phyloP scores from a whole-genome alignment of 164 flowering plant genomes.

The Macadamia tetraphylla region DNA sequence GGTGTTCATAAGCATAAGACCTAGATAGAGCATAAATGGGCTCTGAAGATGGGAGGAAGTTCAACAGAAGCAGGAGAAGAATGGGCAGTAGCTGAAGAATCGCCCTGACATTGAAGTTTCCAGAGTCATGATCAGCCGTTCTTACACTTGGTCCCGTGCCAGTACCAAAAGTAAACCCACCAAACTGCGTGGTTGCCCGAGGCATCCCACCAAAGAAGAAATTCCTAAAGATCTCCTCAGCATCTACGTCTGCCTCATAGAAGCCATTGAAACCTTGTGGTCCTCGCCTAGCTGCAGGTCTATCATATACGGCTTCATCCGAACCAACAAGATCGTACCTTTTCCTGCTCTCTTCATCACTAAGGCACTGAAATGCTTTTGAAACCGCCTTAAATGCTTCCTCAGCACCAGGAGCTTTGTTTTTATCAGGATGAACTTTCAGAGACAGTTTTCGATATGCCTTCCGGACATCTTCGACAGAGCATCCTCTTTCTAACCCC shows the following conservation, averaged over 20 bases:
- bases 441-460: slow-evolving; percentile 75
- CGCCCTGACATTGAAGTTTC: slow-evolving; percentile 35
- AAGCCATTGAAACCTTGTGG: slow-evolving; percentile 52
- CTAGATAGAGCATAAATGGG: slow-evolving; percentile 57
- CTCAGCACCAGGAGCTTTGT: slow-evolving; percentile 88
- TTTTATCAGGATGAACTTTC: slow-evolving; percentile 95
- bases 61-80: slow-evolving; percentile 52
- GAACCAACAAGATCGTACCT: slow-evolving; percentile 64
- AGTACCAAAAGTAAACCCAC: slow-evolving; percentile 53
- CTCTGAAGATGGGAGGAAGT: slow-evolving; percentile 61
- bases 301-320: slow-evolving; percentile 53
- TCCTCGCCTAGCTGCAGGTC: slow-evolving; percentile 29
- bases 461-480: slow-evolving; percentile 77
- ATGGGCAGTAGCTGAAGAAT: slow-evolving; percentile 72
- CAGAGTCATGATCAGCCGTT: slow-evolving; percentile 38
- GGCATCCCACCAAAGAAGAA: slow-evolving; percentile 78
- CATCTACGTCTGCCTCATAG: slow-evolving; percentile 69
- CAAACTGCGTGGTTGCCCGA: slow-evolving; percentile 53
- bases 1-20: slow-evolving; percentile 42
- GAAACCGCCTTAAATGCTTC: slow-evolving; percentile 92
- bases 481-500: slow-evolving; percentile 64
- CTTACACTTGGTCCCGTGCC: slow-evolving; percentile 50
- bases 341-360: slow-evolving; percentile 60
- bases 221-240: slow-evolving; percentile 88
- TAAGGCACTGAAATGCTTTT: slow-evolving; percentile 86